These are phyloP conservation scores for Chloris gayana DNA, from an alignment of 176 grass and related monocot species.

Conservation along the genomic window DNA sequence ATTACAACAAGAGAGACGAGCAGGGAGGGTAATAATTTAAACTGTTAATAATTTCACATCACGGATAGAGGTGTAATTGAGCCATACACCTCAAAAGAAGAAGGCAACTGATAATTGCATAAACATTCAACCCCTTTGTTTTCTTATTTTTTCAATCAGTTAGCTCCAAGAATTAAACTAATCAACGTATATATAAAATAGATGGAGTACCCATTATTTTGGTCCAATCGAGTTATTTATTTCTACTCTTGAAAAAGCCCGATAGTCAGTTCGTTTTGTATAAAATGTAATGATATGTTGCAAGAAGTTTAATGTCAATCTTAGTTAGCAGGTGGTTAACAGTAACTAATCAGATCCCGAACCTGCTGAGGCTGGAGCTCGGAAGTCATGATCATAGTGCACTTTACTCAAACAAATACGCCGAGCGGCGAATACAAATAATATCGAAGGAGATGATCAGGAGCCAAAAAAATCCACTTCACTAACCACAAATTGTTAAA, in stretches of 20 bases:
- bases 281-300: neutral
- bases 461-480: constrained; percentile 34
- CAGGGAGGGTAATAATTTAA: no score
- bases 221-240: no score
- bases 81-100: no score
- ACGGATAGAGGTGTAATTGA: no score
- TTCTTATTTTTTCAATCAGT: no score
- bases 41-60: no score
- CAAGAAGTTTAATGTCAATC: neutral
- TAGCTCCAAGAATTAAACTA: no score
- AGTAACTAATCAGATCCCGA: neutral
- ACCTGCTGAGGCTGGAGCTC: constrained; percentile 21
- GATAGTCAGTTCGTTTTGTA: neutral
- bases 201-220: no score
- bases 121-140: no score
- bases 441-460: neutral
- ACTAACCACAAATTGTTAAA: constrained; percentile 57
- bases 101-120: no score
- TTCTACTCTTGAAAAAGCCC: neutral
- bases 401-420: constrained; percentile 47
- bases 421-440: constrained; percentile 4
- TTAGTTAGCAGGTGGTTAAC: neutral
- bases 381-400: constrained; percentile 44
- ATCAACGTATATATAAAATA: no score
- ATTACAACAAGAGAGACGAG: no score